phyloP scores from a whole-genome alignment of 495 filamentous ascomycete genomes.

The Hypoxylon lienhwacheense region DNA sequence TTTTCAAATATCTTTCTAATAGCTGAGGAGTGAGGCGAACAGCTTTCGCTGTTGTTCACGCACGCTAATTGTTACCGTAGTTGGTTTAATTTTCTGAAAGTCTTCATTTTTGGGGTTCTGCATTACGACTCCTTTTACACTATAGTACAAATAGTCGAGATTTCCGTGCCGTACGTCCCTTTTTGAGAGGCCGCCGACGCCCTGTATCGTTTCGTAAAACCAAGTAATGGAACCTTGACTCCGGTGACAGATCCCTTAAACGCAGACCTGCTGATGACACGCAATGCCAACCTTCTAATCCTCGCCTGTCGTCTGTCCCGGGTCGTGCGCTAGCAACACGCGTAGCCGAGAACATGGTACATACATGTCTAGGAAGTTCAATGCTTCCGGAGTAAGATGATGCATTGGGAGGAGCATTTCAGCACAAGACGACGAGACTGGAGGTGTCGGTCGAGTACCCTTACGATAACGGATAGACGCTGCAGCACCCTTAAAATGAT shows the following conservation, averaged over 20 bases:
- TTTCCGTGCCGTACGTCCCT: constrained; percentile 21
- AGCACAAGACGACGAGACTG: constrained; percentile 3
- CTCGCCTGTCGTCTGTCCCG: constrained; percentile 3
- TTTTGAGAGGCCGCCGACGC: constrained; percentile 23
- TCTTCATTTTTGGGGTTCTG: constrained; percentile 5
- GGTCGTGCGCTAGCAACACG: constrained; percentile 1
- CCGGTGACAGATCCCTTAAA: constrained; percentile 14
- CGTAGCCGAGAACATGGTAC: constrained; percentile 8
- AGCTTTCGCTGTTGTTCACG: too few species aligned
- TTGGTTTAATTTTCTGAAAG: too few species aligned
- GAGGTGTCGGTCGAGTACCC: not conserved
- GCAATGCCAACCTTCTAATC: constrained; percentile 4
- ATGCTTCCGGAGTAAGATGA: constrained; percentile 11
- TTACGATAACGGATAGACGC: not conserved
- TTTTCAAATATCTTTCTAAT: too few species aligned
- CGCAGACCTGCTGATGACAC: constrained; percentile 9
- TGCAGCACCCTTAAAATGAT: constrained; percentile 9
- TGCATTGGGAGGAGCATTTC: constrained; percentile 23
- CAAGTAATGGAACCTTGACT: constrained; percentile 28
- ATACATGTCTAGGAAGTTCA: constrained; percentile 12
- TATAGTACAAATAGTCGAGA: constrained; percentile 37
- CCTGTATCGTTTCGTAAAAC: constrained; percentile 15
- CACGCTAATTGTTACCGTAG: too few species aligned
- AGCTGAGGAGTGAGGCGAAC: too few species aligned
- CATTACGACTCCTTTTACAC: constrained; percentile 20